A percentile compares a stretch with the other conserved stretches of the same genome.
Evolutionary conservation across 495 filamentous ascomycete genomes (phyloP).

Genomic region (Daldinia childiae): DNA sequence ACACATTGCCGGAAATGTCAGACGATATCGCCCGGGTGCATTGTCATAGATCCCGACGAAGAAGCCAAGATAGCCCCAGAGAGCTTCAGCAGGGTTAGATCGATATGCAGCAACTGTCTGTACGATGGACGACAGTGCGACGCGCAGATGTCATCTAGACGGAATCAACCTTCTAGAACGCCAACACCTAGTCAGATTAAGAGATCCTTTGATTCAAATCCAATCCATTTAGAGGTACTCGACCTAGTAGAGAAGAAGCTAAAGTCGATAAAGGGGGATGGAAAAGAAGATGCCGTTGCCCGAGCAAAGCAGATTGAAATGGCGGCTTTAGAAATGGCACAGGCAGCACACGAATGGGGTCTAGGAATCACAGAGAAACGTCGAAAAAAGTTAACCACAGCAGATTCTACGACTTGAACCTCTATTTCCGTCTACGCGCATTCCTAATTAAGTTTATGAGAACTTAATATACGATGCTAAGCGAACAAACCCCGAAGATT

Average conservation of each 20-base stretch:
- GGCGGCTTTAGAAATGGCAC: constrained; percentile 35
- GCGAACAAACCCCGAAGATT: not conserved
- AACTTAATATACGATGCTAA: not conserved
- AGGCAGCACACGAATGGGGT: constrained; percentile 40
- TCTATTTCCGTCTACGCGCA: not conserved
- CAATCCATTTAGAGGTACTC: constrained; percentile 28
- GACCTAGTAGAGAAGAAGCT: constrained; percentile 29
- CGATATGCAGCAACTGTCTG: constrained; percentile 33
- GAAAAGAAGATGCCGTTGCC: constrained; percentile 11
- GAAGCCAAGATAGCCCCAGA: not conserved
- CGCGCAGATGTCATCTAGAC: constrained; percentile 1
- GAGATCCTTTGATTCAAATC: constrained; percentile 16
- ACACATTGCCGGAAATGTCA: constrained; percentile 23
- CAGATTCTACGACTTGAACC: constrained; percentile 18
- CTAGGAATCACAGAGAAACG: constrained; percentile 22
- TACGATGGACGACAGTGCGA: constrained; percentile 31
- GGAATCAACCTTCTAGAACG: constrained; percentile 19
- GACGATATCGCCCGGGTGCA: constrained; percentile 32
- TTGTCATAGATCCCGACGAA: constrained; percentile 14
- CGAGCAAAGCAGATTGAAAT: constrained; percentile 33
- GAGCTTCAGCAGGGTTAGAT: not conserved
- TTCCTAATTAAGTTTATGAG: not conserved
- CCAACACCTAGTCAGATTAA: constrained; percentile 32
- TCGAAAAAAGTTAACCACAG: constrained; percentile 11
- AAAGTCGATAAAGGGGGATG: constrained; percentile 4